phyloP scores from a whole-genome alignment of 108 stramenopile genomes.

The Nitzschia palea region DNA sequence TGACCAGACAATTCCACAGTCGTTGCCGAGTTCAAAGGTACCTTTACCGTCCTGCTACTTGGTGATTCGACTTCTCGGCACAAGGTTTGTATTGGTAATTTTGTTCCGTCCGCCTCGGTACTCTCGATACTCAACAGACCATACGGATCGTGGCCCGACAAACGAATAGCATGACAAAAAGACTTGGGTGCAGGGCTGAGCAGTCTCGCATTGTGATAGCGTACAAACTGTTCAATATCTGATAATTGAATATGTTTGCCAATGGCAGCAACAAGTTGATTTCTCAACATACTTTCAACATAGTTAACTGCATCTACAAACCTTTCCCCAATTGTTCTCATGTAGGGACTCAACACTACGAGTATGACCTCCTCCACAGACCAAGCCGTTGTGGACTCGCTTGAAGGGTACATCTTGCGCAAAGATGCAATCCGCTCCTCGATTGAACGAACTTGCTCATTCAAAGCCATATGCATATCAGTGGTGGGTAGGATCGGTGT shows the following conservation, averaged over 20 bases:
- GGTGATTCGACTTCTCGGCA: slow-evolving; percentile 25
- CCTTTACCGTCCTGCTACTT: slow-evolving; percentile 28
- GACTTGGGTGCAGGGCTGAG: slow-evolving; percentile 48
- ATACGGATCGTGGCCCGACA: slow-evolving; percentile 58
- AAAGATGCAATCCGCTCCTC: slow-evolving; percentile 32
- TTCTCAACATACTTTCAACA: slow-evolving; percentile 62
- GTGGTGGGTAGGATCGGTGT: slow-evolving; percentile 24
- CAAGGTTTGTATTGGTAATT: slow-evolving; percentile 49
- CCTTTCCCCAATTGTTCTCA: not conserved
- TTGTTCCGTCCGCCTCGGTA: not conserved
- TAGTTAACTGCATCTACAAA: slow-evolving; percentile 30
- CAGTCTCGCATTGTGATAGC: slow-evolving; percentile 51
- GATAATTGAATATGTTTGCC: slow-evolving; percentile 60
- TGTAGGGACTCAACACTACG: not conserved
- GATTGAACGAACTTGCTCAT: slow-evolving; percentile 46
- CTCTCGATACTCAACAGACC: slow-evolving; percentile 46
- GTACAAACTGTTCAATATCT: slow-evolving; percentile 69
- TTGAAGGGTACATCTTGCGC: not conserved
- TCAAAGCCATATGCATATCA: slow-evolving; percentile 40
- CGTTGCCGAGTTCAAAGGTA: slow-evolving; percentile 53
- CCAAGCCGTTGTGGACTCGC: not conserved
- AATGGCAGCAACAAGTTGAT: slow-evolving; percentile 63
- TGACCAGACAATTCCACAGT: slow-evolving; percentile 55
- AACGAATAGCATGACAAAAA: slow-evolving; percentile 72
- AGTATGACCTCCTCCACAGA: too few species aligned